A percentile compares a stretch with the other conserved stretches of the same genome.
These are phyloP conservation scores for Fusarium praegraminearum DNA, from an alignment of 2,329 filamentous ascomycete species.

Conservation along the genomic window DNA sequence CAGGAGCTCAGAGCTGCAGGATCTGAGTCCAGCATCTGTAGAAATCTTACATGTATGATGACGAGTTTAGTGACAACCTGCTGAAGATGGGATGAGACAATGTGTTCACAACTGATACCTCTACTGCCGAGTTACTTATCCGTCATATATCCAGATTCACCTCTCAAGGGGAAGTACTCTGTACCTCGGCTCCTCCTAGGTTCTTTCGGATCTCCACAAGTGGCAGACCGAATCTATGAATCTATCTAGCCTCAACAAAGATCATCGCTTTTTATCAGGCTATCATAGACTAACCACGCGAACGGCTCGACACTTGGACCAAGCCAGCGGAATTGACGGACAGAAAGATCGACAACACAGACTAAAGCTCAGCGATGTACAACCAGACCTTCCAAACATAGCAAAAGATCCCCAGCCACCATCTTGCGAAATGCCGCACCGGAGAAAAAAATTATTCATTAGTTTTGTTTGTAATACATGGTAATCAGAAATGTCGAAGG, in stretches of 20 bases:
- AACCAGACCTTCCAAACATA: conserved; percentile 13
- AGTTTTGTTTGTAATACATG: background rate
- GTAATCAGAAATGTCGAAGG: background rate
- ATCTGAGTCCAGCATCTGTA: conserved; percentile 38
- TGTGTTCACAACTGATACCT: background rate
- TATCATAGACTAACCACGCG: conserved; percentile 16
- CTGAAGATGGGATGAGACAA: background rate
- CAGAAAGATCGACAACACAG: conserved; percentile 31
- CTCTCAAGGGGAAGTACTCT: background rate
- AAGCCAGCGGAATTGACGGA: conserved; percentile 27
- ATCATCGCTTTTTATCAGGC: conserved; percentile 13
- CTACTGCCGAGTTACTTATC: background rate
- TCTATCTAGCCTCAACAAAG: conserved; percentile 21
- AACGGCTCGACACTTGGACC: conserved; percentile 30
- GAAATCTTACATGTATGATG: conserved; percentile 26
- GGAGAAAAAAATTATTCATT: background rate
- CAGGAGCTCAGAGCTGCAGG: conserved; percentile 29
- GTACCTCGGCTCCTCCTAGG: background rate
- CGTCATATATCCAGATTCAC: background rate
- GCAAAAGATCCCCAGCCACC: conserved; percentile 34
- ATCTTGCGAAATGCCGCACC: conserved; percentile 36
- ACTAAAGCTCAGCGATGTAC: conserved; percentile 14
- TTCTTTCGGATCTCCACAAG: background rate
- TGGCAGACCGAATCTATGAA: background rate
- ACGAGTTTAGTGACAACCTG: background rate